Base-by-base conservation (phyloP, 2,329 filamentous ascomycete species). In the Beauveria asiatica region DNA sequence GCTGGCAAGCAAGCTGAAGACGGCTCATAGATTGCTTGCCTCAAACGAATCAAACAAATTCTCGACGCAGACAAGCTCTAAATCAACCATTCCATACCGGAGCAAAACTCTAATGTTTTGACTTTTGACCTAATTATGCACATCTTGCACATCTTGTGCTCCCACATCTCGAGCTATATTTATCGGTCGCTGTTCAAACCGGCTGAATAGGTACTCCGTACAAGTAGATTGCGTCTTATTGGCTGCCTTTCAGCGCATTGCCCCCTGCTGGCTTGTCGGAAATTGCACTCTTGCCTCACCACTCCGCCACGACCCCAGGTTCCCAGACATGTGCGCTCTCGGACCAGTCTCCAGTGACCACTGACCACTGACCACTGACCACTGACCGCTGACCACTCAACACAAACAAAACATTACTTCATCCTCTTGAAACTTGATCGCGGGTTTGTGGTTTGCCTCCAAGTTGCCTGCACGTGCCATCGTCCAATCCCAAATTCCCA, bases 331-430 rank as follows among this genome's bases (percentile, higher is more conserved):
- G 55, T 50, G 56, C 56, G 23, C 46, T 45, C 39, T 23, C 53
- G 21, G 51, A 37, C 33, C 33, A 37, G 33, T 37, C 33, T 6
- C 33, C 33, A 37, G 33, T 37, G 33, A 16, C 33, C 33, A 16
- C 11, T 37, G 30, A 33, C 30, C 30, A 4, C 30, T 30, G 27
- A 30, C 27, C 27, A 30, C 27, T 9, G 25, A 27, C 25, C 25
- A 8, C 25, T 27, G 25, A 2, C 25, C 27, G 10, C 27, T 30
- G 8, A 30, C 27, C 27, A 30, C 27, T 10, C 3, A 33, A 13
- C 17, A 9, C 39, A 52, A 59, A 44, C 46, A 51, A 58, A 59
- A 51, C 46, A 59, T 52, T 59, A 52, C 37, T 48, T 59, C 53
- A 10, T 44, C 23, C 16, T 59, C 41, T 52, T 53, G 39, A 41